Percentiles rank a stretch among this genome's conserved stretches.
phyloP scores from a whole-genome alignment of 441 rosid species.

The Erysimum pusillum region DNA sequence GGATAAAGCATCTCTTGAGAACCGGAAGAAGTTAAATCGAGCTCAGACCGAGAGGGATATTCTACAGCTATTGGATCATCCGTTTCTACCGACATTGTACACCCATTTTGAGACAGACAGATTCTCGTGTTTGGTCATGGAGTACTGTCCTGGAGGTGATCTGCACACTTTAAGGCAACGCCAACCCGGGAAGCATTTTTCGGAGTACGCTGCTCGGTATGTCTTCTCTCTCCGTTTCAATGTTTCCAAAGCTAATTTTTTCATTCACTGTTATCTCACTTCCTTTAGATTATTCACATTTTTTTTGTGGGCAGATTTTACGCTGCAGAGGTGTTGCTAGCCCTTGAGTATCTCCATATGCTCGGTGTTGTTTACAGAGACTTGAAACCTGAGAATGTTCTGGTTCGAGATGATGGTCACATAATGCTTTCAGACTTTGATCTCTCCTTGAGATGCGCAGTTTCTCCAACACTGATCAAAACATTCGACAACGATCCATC shows the following conservation, averaged over 20 bases:
- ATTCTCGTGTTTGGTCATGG: slow-evolving; percentile 96
- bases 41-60: slow-evolving; percentile 99
- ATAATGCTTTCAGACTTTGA: slow-evolving; percentile 99
- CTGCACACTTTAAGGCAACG: slow-evolving; percentile 92
- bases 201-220: slow-evolving; percentile 96
- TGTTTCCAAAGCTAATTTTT: neutral
- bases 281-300: neutral
- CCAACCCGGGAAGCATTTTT: slow-evolving; percentile 94
- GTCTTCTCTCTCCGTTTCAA: slow-evolving; percentile 33
- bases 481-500: slow-evolving; percentile 68
- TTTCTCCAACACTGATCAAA: slow-evolving; percentile 88
- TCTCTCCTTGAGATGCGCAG: slow-evolving; percentile 89
- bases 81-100: slow-evolving; percentile 93
- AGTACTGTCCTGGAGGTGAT: slow-evolving; percentile 98
- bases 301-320: slow-evolving; percentile 67
- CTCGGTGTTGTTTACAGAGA: slow-evolving; percentile 97
- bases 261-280: slow-evolving; percentile 16
- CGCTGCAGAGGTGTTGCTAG: slow-evolving; percentile 91
- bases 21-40: slow-evolving; percentile 88
- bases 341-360: slow-evolving; percentile 98
- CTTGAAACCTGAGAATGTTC: slow-evolving; percentile 95
- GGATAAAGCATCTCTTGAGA: slow-evolving; percentile 97
- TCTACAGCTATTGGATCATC: slow-evolving; percentile 93
- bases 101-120: slow-evolving; percentile 96
- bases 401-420: slow-evolving; percentile 97